Conservation (phyloP, 495 filamentous ascomycete genomes). For the Penicillium alfredii region DNA sequence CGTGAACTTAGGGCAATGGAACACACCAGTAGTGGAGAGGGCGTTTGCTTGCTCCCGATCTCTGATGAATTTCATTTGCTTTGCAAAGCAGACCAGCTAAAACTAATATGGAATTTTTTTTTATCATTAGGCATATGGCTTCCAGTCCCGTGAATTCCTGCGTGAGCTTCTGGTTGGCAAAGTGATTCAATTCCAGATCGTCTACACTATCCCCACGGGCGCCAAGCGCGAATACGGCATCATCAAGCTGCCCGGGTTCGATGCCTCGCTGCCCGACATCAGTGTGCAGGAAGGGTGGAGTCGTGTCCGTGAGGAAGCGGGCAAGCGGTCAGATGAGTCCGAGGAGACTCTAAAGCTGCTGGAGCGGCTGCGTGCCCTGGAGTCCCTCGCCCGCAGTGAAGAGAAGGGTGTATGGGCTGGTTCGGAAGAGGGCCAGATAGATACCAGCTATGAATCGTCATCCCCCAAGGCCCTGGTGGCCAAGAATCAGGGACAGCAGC, state of each 20-base stretch:
- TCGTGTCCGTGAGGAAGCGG: constrained; percentile 87
- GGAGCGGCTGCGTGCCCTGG: constrained; percentile 68
- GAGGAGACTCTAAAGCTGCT: constrained; percentile 64
- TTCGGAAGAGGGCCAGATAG: constrained; percentile 53
- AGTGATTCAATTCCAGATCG: constrained; percentile 70
- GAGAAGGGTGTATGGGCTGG: constrained; percentile 70
- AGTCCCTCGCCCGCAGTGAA: constrained; percentile 71
- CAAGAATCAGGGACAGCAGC: constrained; percentile 66
- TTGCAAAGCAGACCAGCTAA: too few species aligned
- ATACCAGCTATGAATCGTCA: constrained; percentile 71
- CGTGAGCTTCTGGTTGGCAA: constrained; percentile 80
- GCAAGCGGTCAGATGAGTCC: constrained; percentile 72
- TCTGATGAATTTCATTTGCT: too few species aligned
- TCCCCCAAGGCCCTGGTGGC: constrained; percentile 67
- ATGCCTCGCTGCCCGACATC: constrained; percentile 70
- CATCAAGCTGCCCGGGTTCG: constrained; percentile 62
- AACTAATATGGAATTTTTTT: too few species aligned
- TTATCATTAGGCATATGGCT: constrained; percentile 66
- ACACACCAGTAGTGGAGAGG: too few species aligned
- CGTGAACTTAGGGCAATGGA: too few species aligned
- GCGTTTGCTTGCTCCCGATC: too few species aligned
- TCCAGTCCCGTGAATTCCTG: constrained; percentile 88
- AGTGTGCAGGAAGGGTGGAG: constrained; percentile 81
- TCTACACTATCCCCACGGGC: constrained; percentile 77
- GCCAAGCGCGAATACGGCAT: constrained; percentile 81